Conservation (phyloP, 1,284 basidiomycete species). For the Ustilago crameri region DNA sequence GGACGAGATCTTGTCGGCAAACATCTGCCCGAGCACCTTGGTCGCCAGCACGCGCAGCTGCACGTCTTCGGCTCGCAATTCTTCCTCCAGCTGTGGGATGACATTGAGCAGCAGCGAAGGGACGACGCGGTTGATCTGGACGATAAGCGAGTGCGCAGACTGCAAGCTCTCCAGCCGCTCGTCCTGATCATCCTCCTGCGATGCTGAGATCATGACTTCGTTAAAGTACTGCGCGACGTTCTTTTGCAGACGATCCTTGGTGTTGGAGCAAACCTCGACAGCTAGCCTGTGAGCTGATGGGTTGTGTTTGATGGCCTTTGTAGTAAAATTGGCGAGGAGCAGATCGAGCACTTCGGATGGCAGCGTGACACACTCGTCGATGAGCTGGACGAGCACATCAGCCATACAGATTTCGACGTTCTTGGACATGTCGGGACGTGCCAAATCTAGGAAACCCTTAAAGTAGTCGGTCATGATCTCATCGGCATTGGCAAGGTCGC, state of each 20-base stretch:
- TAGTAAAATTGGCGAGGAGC: conserved; percentile 85
- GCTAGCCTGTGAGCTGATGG: conserved; percentile 81
- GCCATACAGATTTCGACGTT: conserved; percentile 88
- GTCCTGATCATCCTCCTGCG: conserved; percentile 65
- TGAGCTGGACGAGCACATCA: conserved; percentile 86
- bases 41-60: conserved; percentile 82
- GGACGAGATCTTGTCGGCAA: conserved; percentile 70
- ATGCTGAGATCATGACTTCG: conserved; percentile 67
- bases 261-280: conserved; percentile 84
- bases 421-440: conserved; percentile 75
- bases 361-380: conserved; percentile 83
- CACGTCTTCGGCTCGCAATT: conserved; percentile 81
- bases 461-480: conserved; percentile 87
- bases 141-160: conserved; percentile 84
- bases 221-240: conserved; percentile 78
- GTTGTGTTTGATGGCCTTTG: conserved; percentile 72
- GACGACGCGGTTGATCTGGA: conserved; percentile 82
- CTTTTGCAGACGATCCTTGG: conserved; percentile 86
- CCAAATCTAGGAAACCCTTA: conserved; percentile 81
- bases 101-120: conserved; percentile 87
- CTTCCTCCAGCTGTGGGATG: conserved; percentile 91
- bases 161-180: conserved; percentile 70
- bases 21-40: conserved; percentile 88
- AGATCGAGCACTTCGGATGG: conserved; percentile 82
- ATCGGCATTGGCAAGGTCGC: conserved; percentile 86